Evolutionary conservation across 805 yeast genomes (phyloP).

Genomic region (Jamesozyma spencerorum): DNA sequence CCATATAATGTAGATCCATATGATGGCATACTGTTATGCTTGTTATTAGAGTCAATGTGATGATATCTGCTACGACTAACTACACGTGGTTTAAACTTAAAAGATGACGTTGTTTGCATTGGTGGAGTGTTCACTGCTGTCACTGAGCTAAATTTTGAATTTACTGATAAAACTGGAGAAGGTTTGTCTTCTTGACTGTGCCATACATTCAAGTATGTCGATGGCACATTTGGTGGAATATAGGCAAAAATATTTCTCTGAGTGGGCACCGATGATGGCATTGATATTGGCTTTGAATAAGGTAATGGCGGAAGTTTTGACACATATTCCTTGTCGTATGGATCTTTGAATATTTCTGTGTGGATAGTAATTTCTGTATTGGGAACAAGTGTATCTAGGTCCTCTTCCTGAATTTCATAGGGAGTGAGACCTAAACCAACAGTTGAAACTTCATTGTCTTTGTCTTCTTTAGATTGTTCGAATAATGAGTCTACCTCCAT

Average conservation of each 20-base stretch:
- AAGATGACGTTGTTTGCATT: constrained; percentile 3
- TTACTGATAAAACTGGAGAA: constrained; percentile 15
- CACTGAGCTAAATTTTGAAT: constrained; percentile 13
- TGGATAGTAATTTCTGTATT: too few relatives aligned
- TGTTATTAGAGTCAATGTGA: constrained; percentile 3
- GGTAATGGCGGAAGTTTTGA: too few relatives aligned
- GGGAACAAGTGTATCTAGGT: too few relatives aligned
- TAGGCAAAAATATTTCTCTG: constrained; percentile 3
- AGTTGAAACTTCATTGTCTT: not conserved
- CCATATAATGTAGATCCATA: too few relatives aligned
- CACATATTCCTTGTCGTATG: too few relatives aligned
- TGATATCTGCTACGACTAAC: constrained; percentile 10
- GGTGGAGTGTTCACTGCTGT: constrained; percentile 10
- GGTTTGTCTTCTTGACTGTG: constrained; percentile 18
- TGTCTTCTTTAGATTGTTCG: too few relatives aligned
- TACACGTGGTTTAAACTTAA: constrained; percentile 22
- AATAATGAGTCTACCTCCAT: too few relatives aligned
- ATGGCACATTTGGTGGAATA: too few relatives aligned
- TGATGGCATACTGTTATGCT: not conserved
- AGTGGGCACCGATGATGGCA: not conserved
- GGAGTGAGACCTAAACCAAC: too few relatives aligned
- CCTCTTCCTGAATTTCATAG: too few relatives aligned
- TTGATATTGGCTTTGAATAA: not conserved
- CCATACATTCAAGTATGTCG: constrained; percentile 22
- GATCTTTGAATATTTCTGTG: too few relatives aligned